Evolutionary conservation across 805 yeast genomes (phyloP).

Genomic region (Candida orba): DNA sequence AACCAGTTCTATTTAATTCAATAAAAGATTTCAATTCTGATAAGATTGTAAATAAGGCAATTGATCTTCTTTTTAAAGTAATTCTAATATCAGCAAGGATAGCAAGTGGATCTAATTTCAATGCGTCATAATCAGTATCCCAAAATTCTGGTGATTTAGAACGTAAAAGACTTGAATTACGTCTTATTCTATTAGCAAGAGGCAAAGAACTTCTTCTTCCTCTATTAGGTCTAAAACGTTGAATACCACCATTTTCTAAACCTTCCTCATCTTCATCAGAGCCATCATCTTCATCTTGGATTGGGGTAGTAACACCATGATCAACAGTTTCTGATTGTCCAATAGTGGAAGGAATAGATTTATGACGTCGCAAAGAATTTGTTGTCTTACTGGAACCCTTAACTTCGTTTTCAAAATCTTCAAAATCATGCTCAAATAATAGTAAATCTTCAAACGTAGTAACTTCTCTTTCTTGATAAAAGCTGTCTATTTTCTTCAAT

Average conservation of each 20-base stretch:
- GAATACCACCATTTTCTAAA: slow-evolving; percentile 10
- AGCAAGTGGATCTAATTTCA: slow-evolving; percentile 16
- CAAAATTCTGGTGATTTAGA: slow-evolving; percentile 22
- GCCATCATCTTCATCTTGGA: not conserved
- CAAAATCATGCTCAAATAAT: slow-evolving; percentile 53
- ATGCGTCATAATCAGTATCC: slow-evolving; percentile 19
- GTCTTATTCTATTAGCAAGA: slow-evolving; percentile 14
- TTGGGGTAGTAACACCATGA: not conserved
- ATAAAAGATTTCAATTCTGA: slow-evolving; percentile 79
- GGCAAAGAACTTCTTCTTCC: slow-evolving; percentile 20
- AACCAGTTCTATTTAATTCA: slow-evolving; percentile 83
- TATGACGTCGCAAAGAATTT: slow-evolving; percentile 8
- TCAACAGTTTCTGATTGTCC: not conserved
- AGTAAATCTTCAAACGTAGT: slow-evolving; percentile 46
- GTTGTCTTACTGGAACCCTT: slow-evolving; percentile 6
- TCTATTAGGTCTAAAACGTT: slow-evolving; percentile 12
- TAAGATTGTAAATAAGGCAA: slow-evolving; percentile 61
- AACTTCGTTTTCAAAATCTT: slow-evolving; percentile 42
- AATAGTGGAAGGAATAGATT: slow-evolving; percentile 12
- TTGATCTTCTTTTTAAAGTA: slow-evolving; percentile 59
- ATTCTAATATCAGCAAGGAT: slow-evolving; percentile 32
- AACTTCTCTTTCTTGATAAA: slow-evolving; percentile 63
- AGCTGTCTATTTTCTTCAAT: slow-evolving; percentile 64
- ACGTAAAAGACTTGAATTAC: slow-evolving; percentile 12
- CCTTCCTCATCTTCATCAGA: slow-evolving; percentile 8